Conservation (phyloP, 345 rosid species). For the Gossypium herbaceum region DNA sequence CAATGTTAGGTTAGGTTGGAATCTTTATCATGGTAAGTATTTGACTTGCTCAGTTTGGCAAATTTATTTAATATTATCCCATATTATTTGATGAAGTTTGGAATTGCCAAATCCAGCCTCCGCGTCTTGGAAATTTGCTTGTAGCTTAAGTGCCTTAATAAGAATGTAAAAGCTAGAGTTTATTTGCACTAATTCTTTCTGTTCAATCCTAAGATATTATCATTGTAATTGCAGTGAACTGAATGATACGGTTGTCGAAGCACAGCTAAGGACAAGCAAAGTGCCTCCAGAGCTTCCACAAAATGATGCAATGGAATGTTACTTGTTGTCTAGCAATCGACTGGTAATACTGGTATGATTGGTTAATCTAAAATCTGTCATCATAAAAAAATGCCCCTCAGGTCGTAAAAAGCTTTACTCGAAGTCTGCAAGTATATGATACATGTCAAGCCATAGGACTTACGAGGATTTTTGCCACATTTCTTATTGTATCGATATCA, state of each 20-base stretch:
- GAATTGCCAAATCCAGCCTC: not conserved
- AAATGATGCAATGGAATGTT: conserved; percentile 58
- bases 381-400: not conserved
- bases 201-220: not conserved
- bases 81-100: not conserved
- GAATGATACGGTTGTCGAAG: conserved; percentile 95
- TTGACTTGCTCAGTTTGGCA: not conserved
- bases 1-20: not conserved
- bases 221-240: conserved; percentile 58
- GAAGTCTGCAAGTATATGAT: not conserved
- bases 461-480: not conserved
- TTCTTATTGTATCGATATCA: not conserved
- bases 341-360: conserved; percentile 77
- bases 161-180: not conserved
- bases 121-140: not conserved
- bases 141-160: not conserved
- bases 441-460: not conserved
- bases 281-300: conserved; percentile 85
- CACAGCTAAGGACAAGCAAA: conserved; percentile 84
- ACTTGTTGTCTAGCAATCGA: conserved; percentile 69
- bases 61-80: not conserved
- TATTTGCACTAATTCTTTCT: not conserved
- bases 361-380: not conserved
- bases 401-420: not conserved
- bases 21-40: not conserved